phyloP scores from a whole-genome alignment of 2,329 filamentous ascomycete genomes.

The Paraphaeosphaeria minitans region DNA sequence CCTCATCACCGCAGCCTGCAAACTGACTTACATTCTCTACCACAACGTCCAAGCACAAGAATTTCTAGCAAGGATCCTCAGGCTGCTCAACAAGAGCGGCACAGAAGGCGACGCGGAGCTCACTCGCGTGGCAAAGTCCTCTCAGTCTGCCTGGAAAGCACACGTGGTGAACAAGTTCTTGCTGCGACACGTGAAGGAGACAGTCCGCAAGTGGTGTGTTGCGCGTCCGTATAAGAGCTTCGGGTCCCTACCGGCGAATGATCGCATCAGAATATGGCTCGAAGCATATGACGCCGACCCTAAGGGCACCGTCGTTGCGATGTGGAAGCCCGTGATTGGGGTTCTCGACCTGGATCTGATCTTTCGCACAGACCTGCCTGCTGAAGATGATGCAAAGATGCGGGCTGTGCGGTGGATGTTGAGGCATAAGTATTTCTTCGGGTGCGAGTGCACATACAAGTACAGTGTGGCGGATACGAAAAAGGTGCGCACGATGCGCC shows the following conservation, averaged over 20 bases:
- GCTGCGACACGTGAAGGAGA: slow-evolving; percentile 9
- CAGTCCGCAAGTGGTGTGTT: slow-evolving; percentile 10
- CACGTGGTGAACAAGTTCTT: slow-evolving; percentile 11
- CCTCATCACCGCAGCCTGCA: slow-evolving; percentile 6
- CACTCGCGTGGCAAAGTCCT: neutral
- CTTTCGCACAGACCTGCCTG: slow-evolving; percentile 2
- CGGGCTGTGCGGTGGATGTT: slow-evolving; percentile 7
- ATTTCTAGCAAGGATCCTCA: neutral
- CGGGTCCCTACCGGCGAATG: neutral
- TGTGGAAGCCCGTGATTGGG: slow-evolving; percentile 12
- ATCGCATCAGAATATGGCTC: slow-evolving; percentile 9
- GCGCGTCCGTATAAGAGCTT: slow-evolving; percentile 7
- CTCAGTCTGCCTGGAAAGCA: slow-evolving; percentile 9
- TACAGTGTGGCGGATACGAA: neutral
- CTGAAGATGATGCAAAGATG: slow-evolving; percentile 8
- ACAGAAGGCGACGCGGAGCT: neutral
- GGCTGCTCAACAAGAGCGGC: neutral
- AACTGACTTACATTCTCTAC: slow-evolving; percentile 10
- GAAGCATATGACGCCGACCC: slow-evolving; percentile 12
- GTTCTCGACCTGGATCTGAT: slow-evolving; percentile 1
- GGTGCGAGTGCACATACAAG: slow-evolving; percentile 9
- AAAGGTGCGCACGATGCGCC: neutral
- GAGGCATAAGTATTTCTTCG: slow-evolving; percentile 13
- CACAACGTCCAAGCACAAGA: slow-evolving; percentile 6
- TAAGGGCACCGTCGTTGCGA: neutral